phyloP scores from a whole-genome alignment of 208 protist species.

The Balamuthia mandrillaris region DNA sequence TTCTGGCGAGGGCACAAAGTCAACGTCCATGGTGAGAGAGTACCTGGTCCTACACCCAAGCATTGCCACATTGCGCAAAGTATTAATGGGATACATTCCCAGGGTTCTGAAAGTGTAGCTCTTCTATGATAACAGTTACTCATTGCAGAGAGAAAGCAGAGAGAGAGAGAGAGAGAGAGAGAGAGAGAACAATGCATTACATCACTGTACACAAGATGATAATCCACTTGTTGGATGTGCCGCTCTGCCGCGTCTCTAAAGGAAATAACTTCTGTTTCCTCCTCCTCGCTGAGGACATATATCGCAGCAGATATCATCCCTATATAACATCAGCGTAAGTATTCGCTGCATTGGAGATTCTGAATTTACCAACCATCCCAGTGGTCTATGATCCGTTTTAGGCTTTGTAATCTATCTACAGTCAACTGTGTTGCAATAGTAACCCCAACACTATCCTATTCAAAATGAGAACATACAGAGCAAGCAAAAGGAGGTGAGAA shows the following conservation, averaged over 20 bases:
- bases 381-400: neutral
- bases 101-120: constrained; percentile 9
- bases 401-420: neutral
- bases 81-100: constrained; percentile 10
- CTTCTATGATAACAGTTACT: neutral
- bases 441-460: neutral
- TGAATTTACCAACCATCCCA: neutral
- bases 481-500: neutral
- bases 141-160: neutral
- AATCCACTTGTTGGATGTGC: neutral
- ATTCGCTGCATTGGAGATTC: neutral
- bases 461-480: too few relatives aligned
- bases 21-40: neutral
- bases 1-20: neutral
- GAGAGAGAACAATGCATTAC: neutral
- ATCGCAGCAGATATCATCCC: neutral
- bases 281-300: neutral
- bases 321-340: neutral
- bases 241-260: neutral
- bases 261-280: neutral
- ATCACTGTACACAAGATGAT: neutral
- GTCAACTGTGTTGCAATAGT: constrained; percentile 7
- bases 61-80: neutral
- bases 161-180: neutral
- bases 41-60: neutral